A percentile compares a stretch with the other conserved stretches of the same genome.
These are phyloP conservation scores for Aspergillus aculeatinus DNA, from an alignment of 2,329 filamentous ascomycete species.

Conservation along the genomic window DNA sequence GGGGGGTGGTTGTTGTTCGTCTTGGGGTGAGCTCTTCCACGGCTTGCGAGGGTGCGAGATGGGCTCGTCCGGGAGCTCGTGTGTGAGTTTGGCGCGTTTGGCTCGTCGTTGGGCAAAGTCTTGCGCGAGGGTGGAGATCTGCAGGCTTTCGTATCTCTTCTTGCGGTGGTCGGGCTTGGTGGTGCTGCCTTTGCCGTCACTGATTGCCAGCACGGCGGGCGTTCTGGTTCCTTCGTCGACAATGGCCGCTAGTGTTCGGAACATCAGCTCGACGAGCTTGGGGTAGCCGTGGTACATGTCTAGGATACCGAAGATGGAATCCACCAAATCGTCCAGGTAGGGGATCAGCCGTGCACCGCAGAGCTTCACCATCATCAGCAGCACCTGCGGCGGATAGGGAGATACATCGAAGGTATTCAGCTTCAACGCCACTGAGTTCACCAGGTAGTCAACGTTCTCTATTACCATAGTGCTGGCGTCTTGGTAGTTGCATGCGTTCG, in stretches of 20 bases:
- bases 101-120: constrained; percentile 36
- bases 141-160: constrained; percentile 29
- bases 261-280: constrained; percentile 78
- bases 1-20: constrained; percentile 23
- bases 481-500: constrained; percentile 69
- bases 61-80: constrained; percentile 24
- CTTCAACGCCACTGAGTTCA: constrained; percentile 85
- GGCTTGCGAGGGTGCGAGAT: constrained; percentile 34
- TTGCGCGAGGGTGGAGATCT: constrained; percentile 33
- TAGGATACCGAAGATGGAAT: constrained; percentile 87
- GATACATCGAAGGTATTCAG: constrained; percentile 91
- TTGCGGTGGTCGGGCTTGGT: constrained; percentile 29
- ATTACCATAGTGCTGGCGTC: constrained; percentile 78
- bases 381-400: constrained; percentile 82
- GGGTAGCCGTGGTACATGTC: constrained; percentile 95
- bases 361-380: constrained; percentile 90
- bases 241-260: constrained; percentile 76
- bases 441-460: constrained; percentile 91
- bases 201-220: constrained; percentile 49
- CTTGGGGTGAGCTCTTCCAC: constrained; percentile 29
- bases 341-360: constrained; percentile 79
- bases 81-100: constrained; percentile 26
- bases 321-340: constrained; percentile 87
- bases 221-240: constrained; percentile 74
- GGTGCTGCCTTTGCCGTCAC: constrained; percentile 27